Conservation (phyloP, 2,329 filamentous ascomycete species). For the Penicillium nordicum region DNA sequence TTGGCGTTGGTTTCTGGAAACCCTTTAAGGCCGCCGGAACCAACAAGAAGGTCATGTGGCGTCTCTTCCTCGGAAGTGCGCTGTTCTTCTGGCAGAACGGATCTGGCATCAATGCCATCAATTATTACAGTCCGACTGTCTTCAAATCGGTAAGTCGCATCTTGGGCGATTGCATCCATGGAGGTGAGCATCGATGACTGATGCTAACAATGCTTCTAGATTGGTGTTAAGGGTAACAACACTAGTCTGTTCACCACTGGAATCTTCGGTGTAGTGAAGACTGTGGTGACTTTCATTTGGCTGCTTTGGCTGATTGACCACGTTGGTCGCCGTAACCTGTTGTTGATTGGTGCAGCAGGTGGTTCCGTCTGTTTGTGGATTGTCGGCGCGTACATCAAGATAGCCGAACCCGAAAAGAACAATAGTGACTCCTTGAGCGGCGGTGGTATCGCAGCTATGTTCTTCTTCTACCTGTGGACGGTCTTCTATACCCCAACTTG, state of each 20-base stretch:
- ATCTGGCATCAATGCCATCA: slow-evolving; percentile 72
- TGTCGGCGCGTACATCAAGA: slow-evolving; percentile 38
- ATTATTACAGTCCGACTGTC: slow-evolving; percentile 69
- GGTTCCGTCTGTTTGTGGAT: slow-evolving; percentile 50
- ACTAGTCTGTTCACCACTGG: slow-evolving; percentile 65
- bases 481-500: slow-evolving; percentile 69
- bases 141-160: slow-evolving; percentile 48
- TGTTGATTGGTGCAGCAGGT: slow-evolving; percentile 62
- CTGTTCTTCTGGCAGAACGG: slow-evolving; percentile 80
- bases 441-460: slow-evolving; percentile 46
- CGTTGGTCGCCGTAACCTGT: slow-evolving; percentile 59
- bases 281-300: slow-evolving; percentile 64
- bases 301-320: slow-evolving; percentile 66
- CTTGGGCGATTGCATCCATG: no score
- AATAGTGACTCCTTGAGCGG: slow-evolving; percentile 23
- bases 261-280: slow-evolving; percentile 75
- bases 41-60: slow-evolving; percentile 60
- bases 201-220: slow-evolving; percentile 23
- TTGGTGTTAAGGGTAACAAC: slow-evolving; percentile 60
- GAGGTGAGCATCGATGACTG: neutral
- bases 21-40: slow-evolving; percentile 59
- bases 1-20: slow-evolving; percentile 72
- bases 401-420: slow-evolving; percentile 29
- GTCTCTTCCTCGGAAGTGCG: slow-evolving; percentile 69
- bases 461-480: slow-evolving; percentile 74